Conservation (phyloP, 495 filamentous ascomycete species). For the Bacidia rubella region DNA sequence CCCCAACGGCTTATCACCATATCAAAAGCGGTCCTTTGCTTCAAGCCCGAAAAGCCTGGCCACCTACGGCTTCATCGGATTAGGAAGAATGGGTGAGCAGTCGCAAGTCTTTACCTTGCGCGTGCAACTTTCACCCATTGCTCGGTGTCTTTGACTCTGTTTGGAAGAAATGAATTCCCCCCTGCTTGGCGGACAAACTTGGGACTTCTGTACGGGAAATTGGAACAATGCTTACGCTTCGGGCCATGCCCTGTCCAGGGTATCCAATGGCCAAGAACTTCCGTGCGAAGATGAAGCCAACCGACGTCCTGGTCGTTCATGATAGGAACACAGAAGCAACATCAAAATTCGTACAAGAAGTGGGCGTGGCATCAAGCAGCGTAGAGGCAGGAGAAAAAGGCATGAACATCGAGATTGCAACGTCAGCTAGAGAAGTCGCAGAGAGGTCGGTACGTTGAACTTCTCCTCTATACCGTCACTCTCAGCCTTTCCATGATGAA, state of each 20-base stretch:
- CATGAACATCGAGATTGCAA: constrained; percentile 42
- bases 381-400: constrained; percentile 24
- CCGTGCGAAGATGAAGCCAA: constrained; percentile 55
- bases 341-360: constrained; percentile 47
- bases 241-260: constrained; percentile 27
- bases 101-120: constrained; percentile 5
- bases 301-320: constrained; percentile 54
- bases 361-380: constrained; percentile 26
- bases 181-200: background rate
- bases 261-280: constrained; percentile 86
- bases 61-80: constrained; percentile 71
- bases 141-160: background rate
- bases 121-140: constrained; percentile 1
- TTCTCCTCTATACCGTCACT: constrained; percentile 6
- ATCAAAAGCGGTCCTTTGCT: constrained; percentile 14
- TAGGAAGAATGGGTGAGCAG: constrained; percentile 72
- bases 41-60: constrained; percentile 22
- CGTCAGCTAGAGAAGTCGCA: constrained; percentile 45
- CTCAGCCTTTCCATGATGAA: constrained; percentile 29
- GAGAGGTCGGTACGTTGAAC: constrained; percentile 55
- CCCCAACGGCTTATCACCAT: background rate
- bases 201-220: background rate
- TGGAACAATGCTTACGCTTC: constrained; percentile 13
- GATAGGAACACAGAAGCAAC: constrained; percentile 57
- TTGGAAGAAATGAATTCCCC: background rate